Conservation (phyloP, 2,329 filamentous ascomycete genomes). For the Aspergillus eucalypticola region DNA sequence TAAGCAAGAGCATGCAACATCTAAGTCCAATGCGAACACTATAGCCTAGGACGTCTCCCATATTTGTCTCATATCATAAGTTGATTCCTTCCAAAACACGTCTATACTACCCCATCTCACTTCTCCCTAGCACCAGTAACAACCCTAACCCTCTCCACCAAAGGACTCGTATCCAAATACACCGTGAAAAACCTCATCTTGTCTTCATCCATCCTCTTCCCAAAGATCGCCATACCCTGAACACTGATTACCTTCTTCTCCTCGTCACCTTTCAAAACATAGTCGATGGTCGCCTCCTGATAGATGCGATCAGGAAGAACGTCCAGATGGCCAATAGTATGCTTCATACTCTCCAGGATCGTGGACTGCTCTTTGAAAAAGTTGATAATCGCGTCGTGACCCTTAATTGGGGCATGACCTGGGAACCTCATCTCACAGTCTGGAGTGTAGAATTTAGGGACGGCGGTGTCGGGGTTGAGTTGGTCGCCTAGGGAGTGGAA, state of each 20-base stretch:
- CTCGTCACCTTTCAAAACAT: background rate
- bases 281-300: background rate
- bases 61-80: too few species aligned
- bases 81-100: too few species aligned
- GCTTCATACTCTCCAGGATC: background rate
- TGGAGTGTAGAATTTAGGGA: background rate
- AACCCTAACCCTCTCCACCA: background rate
- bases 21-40: too few species aligned
- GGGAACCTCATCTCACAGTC: background rate
- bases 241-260: background rate
- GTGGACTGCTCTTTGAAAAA: constrained; percentile 1
- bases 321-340: background rate
- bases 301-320: background rate
- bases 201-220: background rate
- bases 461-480: background rate
- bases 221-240: background rate
- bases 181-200: background rate
- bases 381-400: background rate
- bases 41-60: too few species aligned
- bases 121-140: background rate
- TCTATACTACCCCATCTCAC: too few species aligned
- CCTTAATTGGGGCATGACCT: background rate
- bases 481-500: background rate
- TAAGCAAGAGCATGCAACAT: too few species aligned
- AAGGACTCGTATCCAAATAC: background rate